Base-by-base conservation (phyloP, 2,329 filamentous ascomycete genomes). In the Xylariaceae sp. region DNA sequence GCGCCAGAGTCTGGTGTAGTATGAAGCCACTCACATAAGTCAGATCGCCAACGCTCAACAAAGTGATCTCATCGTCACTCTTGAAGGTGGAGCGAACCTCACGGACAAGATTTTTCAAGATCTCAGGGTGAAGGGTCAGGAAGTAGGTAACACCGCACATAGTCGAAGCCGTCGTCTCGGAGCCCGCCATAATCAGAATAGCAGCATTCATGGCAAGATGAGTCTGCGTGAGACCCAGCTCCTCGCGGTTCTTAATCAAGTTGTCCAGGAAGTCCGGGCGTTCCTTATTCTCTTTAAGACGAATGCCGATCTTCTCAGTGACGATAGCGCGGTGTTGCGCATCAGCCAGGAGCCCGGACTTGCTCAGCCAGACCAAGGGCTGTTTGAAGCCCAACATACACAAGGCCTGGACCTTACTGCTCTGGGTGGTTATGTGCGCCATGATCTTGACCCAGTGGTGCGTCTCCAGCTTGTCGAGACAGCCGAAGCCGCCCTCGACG, bases 101-200 rank as follows among this genome's bases (percentile, higher is more conserved):
- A 2, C 70, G 17, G 2, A 67, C 67, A 4, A 79, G 50, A 53
- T 67, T 74, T n/a, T 64, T 52, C 8, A 75, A 60, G 4, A 61
- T 59, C 0, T 70, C 59, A 0, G 72, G 74, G 55, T 78, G 70
- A 0, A 69, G 71, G 1, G 77, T 65, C 2, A 82, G 67, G 4
- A 76, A 66, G 59, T 72, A 81, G 0, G 70, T 67, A 61, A 71
- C 64, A 60, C 77, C 66, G 60, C 71, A 68, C 1, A 82, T 68
- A 0, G 77, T 66, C 0, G 78, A 80, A 0, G 79, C 77, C 0
- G 79, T 81, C 1, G 80, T 82, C 63, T 82, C 80, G 1, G 76
- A 78, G 2, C 80, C 79, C 1, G 78, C 79, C 2, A 77, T 64
- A 23, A 82, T 70, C 4, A 76, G 64, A 0, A 72, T 51, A 5